Base-by-base conservation (phyloP, 2,329 filamentous ascomycete genomes). In the Septoria petroselini region DNA sequence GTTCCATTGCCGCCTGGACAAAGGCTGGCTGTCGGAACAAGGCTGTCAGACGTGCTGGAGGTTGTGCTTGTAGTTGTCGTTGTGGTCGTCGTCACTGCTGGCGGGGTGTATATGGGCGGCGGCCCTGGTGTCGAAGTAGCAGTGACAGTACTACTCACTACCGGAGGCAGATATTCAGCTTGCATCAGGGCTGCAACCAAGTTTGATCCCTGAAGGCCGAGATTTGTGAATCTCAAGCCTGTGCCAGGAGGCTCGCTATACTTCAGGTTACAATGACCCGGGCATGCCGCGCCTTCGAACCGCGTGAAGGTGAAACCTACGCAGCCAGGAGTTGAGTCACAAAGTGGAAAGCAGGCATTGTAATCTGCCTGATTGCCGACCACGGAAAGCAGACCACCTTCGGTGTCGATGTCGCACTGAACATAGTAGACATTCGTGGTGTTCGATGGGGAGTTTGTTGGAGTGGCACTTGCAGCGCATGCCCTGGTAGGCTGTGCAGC, bases 371-470 rank as follows among this genome's bases (percentile, higher is more conserved):
- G 23, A 19, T 17, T 17, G 14, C 23, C 39, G n/a, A 41, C 23
- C 14, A 41, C 39, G 29, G 21, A 14, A 3, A 41, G 25, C 7
- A 41, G 25, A 3, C 23, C 23, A 31, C 39, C 39, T 9, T 41
- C 39, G 9, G n/a, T 41, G 14, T 41, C 39, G 23, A 41, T 41
- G 15, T 41, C 39, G 39, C 39, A 41, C 25, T 41, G 39, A 8
- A 25, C 25, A 15, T 29, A 41, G 39, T 41, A 41, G 21, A 29
- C 39, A 41, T 41, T 41, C 14, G 21, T 41, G 25, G 39, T 9
- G 23, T 29, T 41, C 7, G 25, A 30, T 12, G 39, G 39, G 3
- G 39, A 41, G 17, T 41, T 41, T n/a, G 25, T 29, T 14, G 39
- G 23, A 4, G 39, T 41, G 4, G 25, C 39, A 11, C 19, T 40